Evolutionary conservation across 2,329 filamentous ascomycete species (phyloP), one percentile per base, ranked within the genome.

Genomic region (Ascomycota sp.): DNA sequence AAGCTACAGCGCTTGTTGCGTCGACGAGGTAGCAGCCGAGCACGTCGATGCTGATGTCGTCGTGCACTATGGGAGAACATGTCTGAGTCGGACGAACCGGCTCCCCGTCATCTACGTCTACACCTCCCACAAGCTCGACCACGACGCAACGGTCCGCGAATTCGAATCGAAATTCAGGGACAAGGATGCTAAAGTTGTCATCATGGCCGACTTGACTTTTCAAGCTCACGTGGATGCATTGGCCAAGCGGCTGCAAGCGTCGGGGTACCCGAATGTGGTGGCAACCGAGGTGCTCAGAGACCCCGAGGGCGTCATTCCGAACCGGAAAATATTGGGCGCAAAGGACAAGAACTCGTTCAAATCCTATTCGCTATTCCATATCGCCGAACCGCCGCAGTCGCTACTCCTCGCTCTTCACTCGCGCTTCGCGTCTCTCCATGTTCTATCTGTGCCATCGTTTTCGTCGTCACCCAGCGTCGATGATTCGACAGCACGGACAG

Each of bases 1-100:
- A 3, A 94, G 86, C 2, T 98, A 95, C 52, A 91, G 89, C 35
- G 76, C 86, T 0, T 98, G 89, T 55, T 98, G 89, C 45, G 85
- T 95, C 12, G 89, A 98, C 45, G 89, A 98, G 55, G 75, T 95
- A 25, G 89, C 89, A 0, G 89, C 89, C 3, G 85, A 98, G 50
- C 89, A 98, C 48, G 77, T 82, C 11, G 67, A 82, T 43, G 85
- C 89, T 6, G 77, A 95, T 36, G 80, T 83, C 0, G 79, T 95
- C 1, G 75, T 98, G 10, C 89, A 98, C 49, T 98, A 95, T 43
- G 89, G 89, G 3, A 66, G 89, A 30, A 77, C 86, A 0, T 98
- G 89, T 46, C 61, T 98, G 17, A 94, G 83, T 7, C 86, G 86
- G 1, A 92, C 86, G 0, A 78, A 79, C 8, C 63, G 83, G 32